A percentile compares a stretch with the other conserved stretches of the same genome.
These are phyloP conservation scores for Sclerotinia borealis DNA, from an alignment of 2,329 filamentous ascomycete genomes.

Conservation along the genomic window DNA sequence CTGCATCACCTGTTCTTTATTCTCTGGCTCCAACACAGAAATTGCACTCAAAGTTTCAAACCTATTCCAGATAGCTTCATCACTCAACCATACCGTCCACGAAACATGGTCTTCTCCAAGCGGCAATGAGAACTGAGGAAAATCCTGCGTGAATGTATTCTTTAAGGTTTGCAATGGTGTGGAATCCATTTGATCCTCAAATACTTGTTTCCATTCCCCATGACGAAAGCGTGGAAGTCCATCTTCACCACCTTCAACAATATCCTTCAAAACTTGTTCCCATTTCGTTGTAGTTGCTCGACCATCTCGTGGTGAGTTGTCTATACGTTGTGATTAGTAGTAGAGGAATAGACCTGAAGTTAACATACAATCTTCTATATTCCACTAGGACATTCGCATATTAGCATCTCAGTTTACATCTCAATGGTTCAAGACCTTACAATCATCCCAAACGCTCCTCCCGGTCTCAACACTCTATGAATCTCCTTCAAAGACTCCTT, in stretches of 20 bases:
- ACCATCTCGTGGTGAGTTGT: conserved; percentile 51
- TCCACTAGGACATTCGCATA: conserved; percentile 44
- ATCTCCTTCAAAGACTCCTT: conserved; percentile 57
- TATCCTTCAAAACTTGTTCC: conserved; percentile 56
- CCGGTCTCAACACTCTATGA: conserved; percentile 57
- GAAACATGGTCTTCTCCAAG: conserved; percentile 49
- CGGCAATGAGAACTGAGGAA: conserved; percentile 53
- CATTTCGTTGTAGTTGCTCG: conserved; percentile 53
- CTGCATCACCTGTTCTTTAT: conserved; percentile 42
- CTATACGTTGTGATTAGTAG: conserved; percentile 34
- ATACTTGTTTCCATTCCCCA: conserved; percentile 56
- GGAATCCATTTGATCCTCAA: conserved; percentile 51
- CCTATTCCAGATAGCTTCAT: conserved; percentile 57
- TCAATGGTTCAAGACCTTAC: not conserved
- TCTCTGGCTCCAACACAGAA: conserved; percentile 47
- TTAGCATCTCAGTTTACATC: not conserved
- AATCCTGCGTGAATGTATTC: conserved; percentile 36
- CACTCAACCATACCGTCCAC: conserved; percentile 53
- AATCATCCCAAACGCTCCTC: conserved; percentile 57
- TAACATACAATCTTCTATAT: conserved; percentile 61
- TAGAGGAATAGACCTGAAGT: conserved; percentile 3
- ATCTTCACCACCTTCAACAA: conserved; percentile 51
- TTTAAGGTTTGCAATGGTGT: conserved; percentile 47
- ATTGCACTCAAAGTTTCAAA: conserved; percentile 64
- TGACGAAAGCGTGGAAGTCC: conserved; percentile 60